Evolutionary conservation across 306 rosid genomes (phyloP).

Genomic region (Dalbergia oliveri): DNA sequence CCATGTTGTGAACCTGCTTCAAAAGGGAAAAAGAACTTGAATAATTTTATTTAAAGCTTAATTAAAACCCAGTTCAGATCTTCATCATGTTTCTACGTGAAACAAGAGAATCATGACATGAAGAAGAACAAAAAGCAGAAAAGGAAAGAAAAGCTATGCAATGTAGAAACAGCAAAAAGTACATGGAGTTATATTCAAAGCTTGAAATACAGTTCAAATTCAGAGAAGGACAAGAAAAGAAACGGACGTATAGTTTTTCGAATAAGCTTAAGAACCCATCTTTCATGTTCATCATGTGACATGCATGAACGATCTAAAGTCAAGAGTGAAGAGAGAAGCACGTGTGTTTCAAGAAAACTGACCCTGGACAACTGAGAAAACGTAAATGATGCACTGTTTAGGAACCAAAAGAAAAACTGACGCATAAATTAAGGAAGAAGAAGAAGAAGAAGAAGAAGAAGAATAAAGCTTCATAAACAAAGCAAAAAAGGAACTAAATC

Average conservation of each 20-base stretch:
- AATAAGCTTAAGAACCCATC: no score
- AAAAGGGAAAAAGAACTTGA: no score
- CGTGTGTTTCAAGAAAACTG: background rate
- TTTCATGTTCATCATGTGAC: no score
- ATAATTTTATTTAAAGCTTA: background rate
- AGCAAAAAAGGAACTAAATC: background rate
- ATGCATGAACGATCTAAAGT: no score
- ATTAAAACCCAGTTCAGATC: background rate
- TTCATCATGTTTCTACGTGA: background rate
- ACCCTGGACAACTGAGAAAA: background rate
- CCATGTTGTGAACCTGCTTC: slow-evolving; percentile 5
- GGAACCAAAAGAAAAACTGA: background rate
- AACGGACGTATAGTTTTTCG: no score
- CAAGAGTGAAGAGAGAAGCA: background rate
- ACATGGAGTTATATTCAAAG: no score
- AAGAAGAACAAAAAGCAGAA: no score
- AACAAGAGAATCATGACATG: no score
- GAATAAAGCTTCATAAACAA: background rate
- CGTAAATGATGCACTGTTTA: background rate
- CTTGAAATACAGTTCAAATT: no score
- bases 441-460: background rate
- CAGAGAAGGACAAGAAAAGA: background rate
- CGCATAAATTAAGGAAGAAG: background rate
- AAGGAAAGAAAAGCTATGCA: no score
- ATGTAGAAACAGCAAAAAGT: no score